Conservation (phyloP, 495 filamentous ascomycete genomes). For the Endocarpon pusillum region DNA sequence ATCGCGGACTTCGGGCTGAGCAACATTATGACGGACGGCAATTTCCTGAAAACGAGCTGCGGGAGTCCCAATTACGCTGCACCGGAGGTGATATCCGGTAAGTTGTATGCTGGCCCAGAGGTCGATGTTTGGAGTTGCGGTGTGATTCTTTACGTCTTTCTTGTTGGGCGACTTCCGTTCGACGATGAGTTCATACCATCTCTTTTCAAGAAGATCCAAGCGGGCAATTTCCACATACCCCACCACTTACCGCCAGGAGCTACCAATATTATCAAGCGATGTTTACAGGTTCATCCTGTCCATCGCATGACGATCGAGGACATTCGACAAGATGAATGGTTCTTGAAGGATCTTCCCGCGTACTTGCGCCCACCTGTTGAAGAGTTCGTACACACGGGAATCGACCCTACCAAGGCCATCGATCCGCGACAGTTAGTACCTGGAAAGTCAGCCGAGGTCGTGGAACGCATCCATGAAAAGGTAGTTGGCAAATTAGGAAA, state of each 20-base stretch:
- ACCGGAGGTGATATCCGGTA: conserved; percentile 93
- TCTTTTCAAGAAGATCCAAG: conserved; percentile 75
- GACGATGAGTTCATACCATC: conserved; percentile 92
- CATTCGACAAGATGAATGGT: conserved; percentile 91
- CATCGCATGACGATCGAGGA: conserved; percentile 85
- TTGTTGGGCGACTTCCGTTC: conserved; percentile 83
- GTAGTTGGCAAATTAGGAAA: conserved; percentile 90
- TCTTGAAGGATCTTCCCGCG: conserved; percentile 62
- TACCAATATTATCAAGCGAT: conserved; percentile 68
- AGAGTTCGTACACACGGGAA: conserved; percentile 83
- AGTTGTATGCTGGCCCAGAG: conserved; percentile 92
- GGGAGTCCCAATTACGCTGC: conserved; percentile 97
- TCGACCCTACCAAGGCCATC: conserved; percentile 78
- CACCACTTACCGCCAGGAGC: conserved; percentile 76
- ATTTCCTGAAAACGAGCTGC: conserved; percentile 96
- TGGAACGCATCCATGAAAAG: conserved; percentile 77
- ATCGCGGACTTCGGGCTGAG: conserved; percentile 97
- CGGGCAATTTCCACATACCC: conserved; percentile 77
- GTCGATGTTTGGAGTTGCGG: conserved; percentile 99
- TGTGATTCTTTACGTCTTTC: conserved; percentile 89
- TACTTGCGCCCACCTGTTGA: conserved; percentile 84
- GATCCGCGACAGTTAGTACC: conserved; percentile 61
- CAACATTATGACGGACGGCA: conserved; percentile 99
- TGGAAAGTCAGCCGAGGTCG: conserved; percentile 55
- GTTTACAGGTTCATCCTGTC: conserved; percentile 89